Conservation (phyloP, 176 grass and related monocot genomes). For the Leersia perrieri region DNA sequence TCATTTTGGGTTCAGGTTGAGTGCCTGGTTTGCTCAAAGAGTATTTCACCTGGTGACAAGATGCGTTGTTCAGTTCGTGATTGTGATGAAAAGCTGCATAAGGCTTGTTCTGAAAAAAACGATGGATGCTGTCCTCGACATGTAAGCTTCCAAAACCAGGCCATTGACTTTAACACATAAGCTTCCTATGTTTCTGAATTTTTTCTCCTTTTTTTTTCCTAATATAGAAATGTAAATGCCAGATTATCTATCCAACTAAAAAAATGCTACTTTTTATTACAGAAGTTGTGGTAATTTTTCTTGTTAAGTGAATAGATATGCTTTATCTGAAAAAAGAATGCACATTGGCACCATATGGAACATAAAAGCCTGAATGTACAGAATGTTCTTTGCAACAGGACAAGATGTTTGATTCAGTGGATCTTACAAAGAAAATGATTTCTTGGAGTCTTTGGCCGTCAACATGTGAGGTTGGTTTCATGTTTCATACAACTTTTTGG, state of each 20-base stretch:
- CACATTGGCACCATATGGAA: background rate
- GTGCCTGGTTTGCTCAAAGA: conserved; percentile 58
- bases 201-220: background rate
- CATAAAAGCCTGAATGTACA: conserved; percentile 32
- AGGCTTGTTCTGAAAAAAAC: conserved; percentile 44
- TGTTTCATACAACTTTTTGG: conserved; percentile 22
- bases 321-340: conserved; percentile 41
- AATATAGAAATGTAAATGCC: background rate
- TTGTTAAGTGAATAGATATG: conserved; percentile 38
- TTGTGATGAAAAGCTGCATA: conserved; percentile 65
- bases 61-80: conserved; percentile 44
- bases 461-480: conserved; percentile 37
- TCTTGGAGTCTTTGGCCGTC: conserved; percentile 46
- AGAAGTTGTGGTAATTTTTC: background rate
- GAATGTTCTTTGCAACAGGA: conserved; percentile 25
- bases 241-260: conserved; percentile 8
- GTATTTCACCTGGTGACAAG: conserved; percentile 57
- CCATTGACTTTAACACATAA: conserved; percentile 3
- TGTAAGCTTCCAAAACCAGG: conserved; percentile 49
- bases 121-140: conserved; percentile 70
- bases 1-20: conserved; percentile 65
- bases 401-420: conserved; percentile 14
- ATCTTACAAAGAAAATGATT: conserved; percentile 31
- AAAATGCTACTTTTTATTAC: background rate
- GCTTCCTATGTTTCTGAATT: background rate